Base-by-base conservation (phyloP, 2,329 filamentous ascomycete species). In the Aschersonia sp. region DNA sequence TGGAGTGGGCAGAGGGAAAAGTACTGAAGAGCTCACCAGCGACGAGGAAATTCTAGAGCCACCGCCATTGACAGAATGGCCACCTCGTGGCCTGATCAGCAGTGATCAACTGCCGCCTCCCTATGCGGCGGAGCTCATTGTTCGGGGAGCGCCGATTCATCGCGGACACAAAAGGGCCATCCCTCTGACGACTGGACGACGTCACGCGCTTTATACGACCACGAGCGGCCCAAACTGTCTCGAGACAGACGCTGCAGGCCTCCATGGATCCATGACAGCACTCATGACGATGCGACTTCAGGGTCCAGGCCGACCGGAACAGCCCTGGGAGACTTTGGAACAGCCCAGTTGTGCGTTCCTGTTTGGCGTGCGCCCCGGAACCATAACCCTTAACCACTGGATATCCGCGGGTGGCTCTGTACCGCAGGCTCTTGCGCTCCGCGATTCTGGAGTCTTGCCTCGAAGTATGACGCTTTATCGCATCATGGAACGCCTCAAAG, bases 351-450 rank as follows among this genome's bases (percentile, higher is more conserved):
- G 80, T 61, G 72, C 78, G 1, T 84, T 83, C 58, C 76, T 73
- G 53, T 83, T 78, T 60, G 84, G 84, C 10, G 67, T 68, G 45
- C 70, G 76, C 29, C 77, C 82, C 0, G 84, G 84, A 5, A 87
- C 83, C 1, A 75, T 84, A 46, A 86, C 83, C 0, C 65, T 88
- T 45, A 86, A 84, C 54, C 76, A 80, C 52, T 87, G 81, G 75
- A 74, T 76, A 10, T 71, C 74, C 48, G 68, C 75, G 52, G 76
- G 73, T 14, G 81, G 80, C 48, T 69, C 64, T 32, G 59, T 74
- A 5, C 74, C 76, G 22, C 73, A 77, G 2, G 59, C 68, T 1
- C 75, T 81, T 43, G 70, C 74, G 6, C 69, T 83, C 47, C 70
- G 73, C 12, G 78, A 81, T 53, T 69, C 76, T 4, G 76, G 76